A percentile compares a stretch with the other conserved stretches of the same genome.
Conservation (phyloP, 2,329 filamentous ascomycete genomes). For the Fusarium odoratissimum region DNA sequence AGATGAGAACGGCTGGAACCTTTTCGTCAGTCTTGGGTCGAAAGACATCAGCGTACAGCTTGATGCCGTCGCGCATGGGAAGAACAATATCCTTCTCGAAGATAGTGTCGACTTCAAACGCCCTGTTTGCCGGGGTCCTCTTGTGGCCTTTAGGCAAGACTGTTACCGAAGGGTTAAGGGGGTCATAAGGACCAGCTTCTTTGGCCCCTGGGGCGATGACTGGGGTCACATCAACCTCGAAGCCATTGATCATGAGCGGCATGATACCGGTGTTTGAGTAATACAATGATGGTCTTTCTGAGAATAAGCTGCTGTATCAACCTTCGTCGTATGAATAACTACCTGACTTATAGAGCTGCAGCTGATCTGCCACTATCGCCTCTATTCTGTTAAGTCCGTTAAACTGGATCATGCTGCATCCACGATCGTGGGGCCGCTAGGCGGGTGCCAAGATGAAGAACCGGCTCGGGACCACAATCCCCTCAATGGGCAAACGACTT, state of each 20-base stretch:
- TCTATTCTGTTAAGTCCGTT: not conserved
- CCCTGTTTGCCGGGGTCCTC: not conserved
- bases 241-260: not conserved
- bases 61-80: constrained; percentile 6
- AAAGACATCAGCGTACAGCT: constrained; percentile 5
- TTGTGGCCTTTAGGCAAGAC: not conserved
- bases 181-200: not conserved
- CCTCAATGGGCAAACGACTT: not conserved
- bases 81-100: constrained; percentile 9
- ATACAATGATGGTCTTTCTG: not conserved
- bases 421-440: not conserved
- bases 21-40: not conserved
- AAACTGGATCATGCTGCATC: not conserved
- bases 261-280: not conserved
- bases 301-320: not conserved
- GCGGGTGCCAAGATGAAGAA: too few species aligned
- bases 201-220: constrained; percentile 2
- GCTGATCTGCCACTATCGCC: not conserved
- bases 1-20: not conserved
- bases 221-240: not conserved
- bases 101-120: constrained; percentile 1
- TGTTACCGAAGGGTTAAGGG: not conserved
- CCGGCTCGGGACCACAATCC: not conserved
- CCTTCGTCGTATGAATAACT: too few species aligned
- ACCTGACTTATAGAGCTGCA: not conserved